Evolutionary conservation across 352 stramenopile species (phyloP).

Genomic region (Phytophthora citricola): DNA sequence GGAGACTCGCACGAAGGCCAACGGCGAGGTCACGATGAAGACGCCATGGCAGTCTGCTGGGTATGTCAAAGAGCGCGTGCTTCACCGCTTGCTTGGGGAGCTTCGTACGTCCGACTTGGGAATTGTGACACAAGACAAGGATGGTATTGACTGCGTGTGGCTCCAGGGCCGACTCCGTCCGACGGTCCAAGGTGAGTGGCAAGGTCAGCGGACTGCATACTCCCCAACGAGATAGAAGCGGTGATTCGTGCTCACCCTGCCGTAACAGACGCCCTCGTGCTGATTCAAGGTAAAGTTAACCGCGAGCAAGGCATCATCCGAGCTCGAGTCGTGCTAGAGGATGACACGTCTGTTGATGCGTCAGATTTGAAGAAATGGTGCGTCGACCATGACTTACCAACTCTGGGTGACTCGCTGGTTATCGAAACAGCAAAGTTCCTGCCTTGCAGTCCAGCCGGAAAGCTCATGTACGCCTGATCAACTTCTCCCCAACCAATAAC

Average conservation of each 20-base stretch:
- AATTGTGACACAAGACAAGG: constrained; percentile 27
- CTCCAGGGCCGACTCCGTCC: constrained; percentile 71
- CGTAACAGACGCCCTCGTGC: constrained; percentile 63
- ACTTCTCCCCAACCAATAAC: neutral
- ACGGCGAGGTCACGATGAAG: constrained; percentile 72
- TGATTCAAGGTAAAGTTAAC: constrained; percentile 41
- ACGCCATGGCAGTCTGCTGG: constrained; percentile 85
- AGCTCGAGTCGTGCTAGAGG: constrained; percentile 45
- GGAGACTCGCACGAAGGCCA: constrained; percentile 46
- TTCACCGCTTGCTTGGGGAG: constrained; percentile 51
- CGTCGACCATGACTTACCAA: constrained; percentile 39
- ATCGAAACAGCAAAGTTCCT: constrained; percentile 72
- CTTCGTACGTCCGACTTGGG: constrained; percentile 75
- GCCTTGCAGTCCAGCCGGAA: constrained; percentile 83
- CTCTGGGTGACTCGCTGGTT: constrained; percentile 39
- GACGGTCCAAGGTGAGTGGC: constrained; percentile 38
- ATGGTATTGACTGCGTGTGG: constrained; percentile 57
- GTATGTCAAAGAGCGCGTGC: constrained; percentile 63
- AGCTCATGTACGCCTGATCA: constrained; percentile 81
- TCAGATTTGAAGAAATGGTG: constrained; percentile 52
- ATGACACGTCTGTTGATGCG: constrained; percentile 24
- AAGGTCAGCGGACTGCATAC: constrained; percentile 35
- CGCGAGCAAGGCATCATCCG: constrained; percentile 34
- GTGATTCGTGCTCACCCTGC: constrained; percentile 42
- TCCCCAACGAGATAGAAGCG: constrained; percentile 49